Base-by-base conservation (phyloP, 1,139 yeast species). In the Zygoascus sp. region DNA sequence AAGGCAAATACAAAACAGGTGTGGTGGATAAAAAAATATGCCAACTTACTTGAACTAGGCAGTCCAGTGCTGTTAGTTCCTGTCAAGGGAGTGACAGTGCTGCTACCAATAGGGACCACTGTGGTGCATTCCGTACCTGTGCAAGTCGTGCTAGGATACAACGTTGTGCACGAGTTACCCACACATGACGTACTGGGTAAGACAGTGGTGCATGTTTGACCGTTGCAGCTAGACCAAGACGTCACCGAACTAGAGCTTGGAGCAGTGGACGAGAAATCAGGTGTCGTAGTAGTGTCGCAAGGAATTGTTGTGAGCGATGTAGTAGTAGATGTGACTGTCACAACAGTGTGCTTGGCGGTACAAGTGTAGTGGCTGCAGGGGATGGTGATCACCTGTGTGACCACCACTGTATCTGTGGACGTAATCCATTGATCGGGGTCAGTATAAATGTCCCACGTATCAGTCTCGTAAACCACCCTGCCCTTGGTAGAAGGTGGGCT, bases 321-420 rank as follows among this genome's bases (percentile, higher is more conserved):
- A 7, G 37, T 19, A 19, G 47, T 44, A 19, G 41, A 17, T 9
- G 42, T 44, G 17, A 40, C 43, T 9, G 44, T 22, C 19, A 42
- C 28, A 15, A 36, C 40, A 13, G 34, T 27, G 7, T 23, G 38
- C 13, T 32, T 22, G 22, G 40, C 39, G 17, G 36, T 39, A 23
- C 34, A 23, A 10, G 39, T 20, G n/a, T 5, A 20, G 16, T 35
- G 39, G 16, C 39, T 35, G 13, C 39, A 35, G 7, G 39, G 39
- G 15, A 35, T 35, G 4, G 39, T 35, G 11, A 35, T 20, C 13
- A 35, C 27, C 6, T 35, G 25, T 5, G 39, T 35, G 13, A 35
- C 39, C 3, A 35, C 39, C 9, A 35, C 39, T n/a, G 39, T 35
- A 15, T 35, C 39, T 10, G 39, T 35, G 15, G 39, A 35, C 5